Conservation (phyloP, 1,139 yeast species). For the Saccharomycopsis hybrid region DNA sequence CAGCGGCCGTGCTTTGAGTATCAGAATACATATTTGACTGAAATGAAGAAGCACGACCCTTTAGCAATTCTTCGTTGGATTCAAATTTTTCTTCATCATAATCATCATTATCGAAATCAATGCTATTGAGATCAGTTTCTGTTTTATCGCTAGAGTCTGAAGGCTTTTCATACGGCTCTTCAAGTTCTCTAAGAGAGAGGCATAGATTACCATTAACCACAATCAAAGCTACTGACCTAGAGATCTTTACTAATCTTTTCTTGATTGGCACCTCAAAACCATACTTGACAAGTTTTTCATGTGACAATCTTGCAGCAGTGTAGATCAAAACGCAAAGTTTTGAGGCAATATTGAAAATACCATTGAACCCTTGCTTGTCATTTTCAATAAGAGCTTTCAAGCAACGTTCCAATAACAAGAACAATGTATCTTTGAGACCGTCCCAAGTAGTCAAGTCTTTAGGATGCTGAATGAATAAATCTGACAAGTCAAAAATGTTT, state of each 20-base stretch:
- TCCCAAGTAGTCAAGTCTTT: slow-evolving; percentile 57
- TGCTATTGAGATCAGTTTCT: slow-evolving; percentile 2
- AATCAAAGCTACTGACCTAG: slow-evolving; percentile 50
- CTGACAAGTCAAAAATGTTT: slow-evolving; percentile 26
- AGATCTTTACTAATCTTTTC: slow-evolving; percentile 43
- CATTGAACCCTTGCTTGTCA: slow-evolving; percentile 44
- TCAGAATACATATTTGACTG: no score
- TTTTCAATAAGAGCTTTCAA: slow-evolving; percentile 43
- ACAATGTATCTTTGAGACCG: slow-evolving; percentile 40
- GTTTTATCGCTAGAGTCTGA: background rate
- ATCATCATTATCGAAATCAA: slow-evolving; percentile 13
- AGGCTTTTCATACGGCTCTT: background rate
- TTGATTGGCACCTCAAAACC: slow-evolving; percentile 42
- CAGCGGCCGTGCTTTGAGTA: background rate
- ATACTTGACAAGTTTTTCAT: slow-evolving; percentile 41
- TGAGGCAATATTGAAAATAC: slow-evolving; percentile 46
- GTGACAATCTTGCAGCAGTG: slow-evolving; percentile 46
- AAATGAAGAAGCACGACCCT: background rate
- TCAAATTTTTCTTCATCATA: slow-evolving; percentile 5
- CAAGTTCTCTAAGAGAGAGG: background rate
- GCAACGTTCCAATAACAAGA: slow-evolving; percentile 40
- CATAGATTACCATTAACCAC: slow-evolving; percentile 54
- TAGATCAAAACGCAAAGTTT: slow-evolving; percentile 43
- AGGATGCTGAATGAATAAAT: slow-evolving; percentile 49
- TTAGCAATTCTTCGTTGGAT: background rate